Evolutionary conservation across 139 green algal species (phyloP).

Genomic region (Choricystis sp.): DNA sequence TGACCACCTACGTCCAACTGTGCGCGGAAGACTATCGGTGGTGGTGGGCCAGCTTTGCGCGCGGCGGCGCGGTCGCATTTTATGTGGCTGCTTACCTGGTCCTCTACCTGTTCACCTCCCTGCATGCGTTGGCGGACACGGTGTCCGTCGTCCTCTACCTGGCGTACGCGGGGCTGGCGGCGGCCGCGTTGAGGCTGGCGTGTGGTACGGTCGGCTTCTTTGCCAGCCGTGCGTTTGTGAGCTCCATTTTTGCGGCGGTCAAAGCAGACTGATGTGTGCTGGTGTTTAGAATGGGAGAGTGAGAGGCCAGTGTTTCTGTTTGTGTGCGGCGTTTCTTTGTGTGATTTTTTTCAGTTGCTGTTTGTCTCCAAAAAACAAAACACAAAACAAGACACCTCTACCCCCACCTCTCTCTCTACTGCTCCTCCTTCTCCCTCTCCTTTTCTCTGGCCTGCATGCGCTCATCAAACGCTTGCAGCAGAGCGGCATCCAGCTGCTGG

Average conservation of each 20-base stretch:
- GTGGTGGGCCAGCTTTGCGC: conserved; percentile 80
- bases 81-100: conserved; percentile 34
- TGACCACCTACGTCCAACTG: conserved; percentile 73
- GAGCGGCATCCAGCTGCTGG: neutral
- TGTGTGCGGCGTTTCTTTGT: too few species aligned
- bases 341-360: too few species aligned
- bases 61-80: conserved; percentile 44
- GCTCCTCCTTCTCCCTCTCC: too few species aligned
- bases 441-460: neutral
- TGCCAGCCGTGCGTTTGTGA: conserved; percentile 25
- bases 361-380: neutral
- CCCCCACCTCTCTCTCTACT: neutral
- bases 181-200: neutral
- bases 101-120: conserved; percentile 25
- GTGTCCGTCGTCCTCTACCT: conserved; percentile 36
- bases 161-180: neutral
- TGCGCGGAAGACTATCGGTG: conserved; percentile 84
- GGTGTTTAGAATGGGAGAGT: too few species aligned
- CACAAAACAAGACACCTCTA: neutral
- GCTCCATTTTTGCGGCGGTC: conserved; percentile 36
- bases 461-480: neutral
- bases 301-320: too few species aligned
- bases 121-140: neutral
- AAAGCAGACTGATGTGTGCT: conserved; percentile 23
- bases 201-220: neutral